These are phyloP conservation scores for Trichoderma asperelloides DNA, from an alignment of 495 filamentous ascomycete genomes.

Conservation along the genomic window DNA sequence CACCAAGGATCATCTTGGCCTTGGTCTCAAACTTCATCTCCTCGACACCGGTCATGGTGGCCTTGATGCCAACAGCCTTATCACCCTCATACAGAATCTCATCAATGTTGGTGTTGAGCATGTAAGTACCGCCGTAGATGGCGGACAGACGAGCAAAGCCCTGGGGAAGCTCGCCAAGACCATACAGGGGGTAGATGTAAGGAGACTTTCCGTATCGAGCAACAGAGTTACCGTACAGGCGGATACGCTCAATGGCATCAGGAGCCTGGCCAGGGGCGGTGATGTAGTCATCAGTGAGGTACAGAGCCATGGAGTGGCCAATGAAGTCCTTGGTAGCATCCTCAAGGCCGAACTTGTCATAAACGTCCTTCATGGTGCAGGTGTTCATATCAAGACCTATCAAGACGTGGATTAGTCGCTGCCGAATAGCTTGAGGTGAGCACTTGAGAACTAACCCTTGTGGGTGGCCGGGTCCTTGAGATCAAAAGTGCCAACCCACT, in stretches of 20 bases:
- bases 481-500: slow-evolving; percentile 92
- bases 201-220: slow-evolving; percentile 96
- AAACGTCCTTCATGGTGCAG: slow-evolving; percentile 92
- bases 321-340: slow-evolving; percentile 89
- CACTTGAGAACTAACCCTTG: slow-evolving; percentile 52
- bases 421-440: neutral
- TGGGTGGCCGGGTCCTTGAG: slow-evolving; percentile 75
- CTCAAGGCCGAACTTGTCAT: slow-evolving; percentile 94
- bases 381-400: slow-evolving; percentile 69
- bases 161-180: slow-evolving; percentile 93
- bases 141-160: slow-evolving; percentile 95
- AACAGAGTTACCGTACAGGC: slow-evolving; percentile 96
- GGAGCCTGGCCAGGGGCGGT: slow-evolving; percentile 60
- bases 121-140: slow-evolving; percentile 98
- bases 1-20: slow-evolving; percentile 89
- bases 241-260: slow-evolving; percentile 85
- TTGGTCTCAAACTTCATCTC: slow-evolving; percentile 94
- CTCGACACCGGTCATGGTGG: slow-evolving; percentile 83
- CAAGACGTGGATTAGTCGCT: neutral
- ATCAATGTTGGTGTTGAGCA: slow-evolving; percentile 91
- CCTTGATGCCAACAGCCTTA: slow-evolving; percentile 89
- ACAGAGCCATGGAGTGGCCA: slow-evolving; percentile 96
- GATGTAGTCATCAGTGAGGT: slow-evolving; percentile 80
- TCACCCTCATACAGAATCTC: slow-evolving; percentile 73
- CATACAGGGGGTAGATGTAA: slow-evolving; percentile 98